phyloP scores from a whole-genome alignment of 169 alveolate genomes.

The Eimeria maxima region DNA sequence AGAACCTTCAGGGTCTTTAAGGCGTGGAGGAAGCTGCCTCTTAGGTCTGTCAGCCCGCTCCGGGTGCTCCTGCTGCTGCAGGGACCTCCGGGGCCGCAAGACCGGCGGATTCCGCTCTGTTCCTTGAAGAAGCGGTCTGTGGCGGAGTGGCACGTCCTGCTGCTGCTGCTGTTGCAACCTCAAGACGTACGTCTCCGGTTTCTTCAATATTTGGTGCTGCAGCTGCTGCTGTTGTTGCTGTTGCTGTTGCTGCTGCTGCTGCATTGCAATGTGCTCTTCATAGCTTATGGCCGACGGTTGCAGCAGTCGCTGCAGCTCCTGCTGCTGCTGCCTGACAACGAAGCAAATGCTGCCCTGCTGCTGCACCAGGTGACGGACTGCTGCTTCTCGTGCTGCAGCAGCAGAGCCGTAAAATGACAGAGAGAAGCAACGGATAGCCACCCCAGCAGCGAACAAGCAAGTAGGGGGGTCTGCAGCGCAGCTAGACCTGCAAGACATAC shows the following conservation, averaged over 20 bases:
- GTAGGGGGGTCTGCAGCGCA: neutral
- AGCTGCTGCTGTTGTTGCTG: neutral
- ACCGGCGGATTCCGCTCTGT: neutral
- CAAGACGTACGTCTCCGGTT: neutral
- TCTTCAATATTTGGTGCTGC: neutral
- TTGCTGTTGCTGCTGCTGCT: neutral
- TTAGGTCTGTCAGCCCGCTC: conserved; percentile 29
- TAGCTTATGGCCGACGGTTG: neutral
- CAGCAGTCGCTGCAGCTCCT: conserved; percentile 37
- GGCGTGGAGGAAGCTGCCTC: conserved; percentile 56
- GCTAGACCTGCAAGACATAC: conserved; percentile 19
- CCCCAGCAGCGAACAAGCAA: conserved; percentile 20
- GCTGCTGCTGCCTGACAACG: conserved; percentile 13
- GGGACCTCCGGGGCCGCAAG: conserved; percentile 18
- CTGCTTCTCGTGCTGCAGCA: conserved; percentile 66
- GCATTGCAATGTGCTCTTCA: conserved; percentile 37
- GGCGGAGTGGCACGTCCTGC: conserved; percentile 6
- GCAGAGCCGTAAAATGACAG: neutral
- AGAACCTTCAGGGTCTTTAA: conserved; percentile 13
- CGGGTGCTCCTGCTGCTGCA: conserved; percentile 48
- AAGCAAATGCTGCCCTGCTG: conserved; percentile 44
- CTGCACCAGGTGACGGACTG: conserved; percentile 19
- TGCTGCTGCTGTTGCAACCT: conserved; percentile 7
- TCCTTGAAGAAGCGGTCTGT: neutral
- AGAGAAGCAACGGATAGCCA: neutral